These are phyloP conservation scores for Fusarium metavorans DNA, from an alignment of 2,329 filamentous ascomycete genomes.

Conservation along the genomic window DNA sequence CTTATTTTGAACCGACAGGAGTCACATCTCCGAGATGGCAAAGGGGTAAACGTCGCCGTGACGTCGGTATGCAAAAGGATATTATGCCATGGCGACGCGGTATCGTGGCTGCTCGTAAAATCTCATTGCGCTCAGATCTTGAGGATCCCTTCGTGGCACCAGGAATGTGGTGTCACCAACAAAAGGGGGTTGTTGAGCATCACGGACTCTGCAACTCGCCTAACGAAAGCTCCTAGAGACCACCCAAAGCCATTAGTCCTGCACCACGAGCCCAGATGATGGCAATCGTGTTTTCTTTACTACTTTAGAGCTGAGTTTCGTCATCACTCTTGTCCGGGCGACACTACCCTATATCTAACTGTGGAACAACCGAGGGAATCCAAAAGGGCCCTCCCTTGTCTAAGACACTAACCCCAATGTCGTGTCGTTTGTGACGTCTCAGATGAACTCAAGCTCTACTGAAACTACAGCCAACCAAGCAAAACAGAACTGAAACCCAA, in stretches of 20 bases:
- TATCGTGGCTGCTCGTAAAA: slow-evolving; percentile 37
- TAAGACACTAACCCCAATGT: slow-evolving; percentile 20
- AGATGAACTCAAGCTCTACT: slow-evolving; percentile 14
- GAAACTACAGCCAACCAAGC: slow-evolving; percentile 19
- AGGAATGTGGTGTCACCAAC: slow-evolving; percentile 35
- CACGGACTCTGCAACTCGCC: not conserved
- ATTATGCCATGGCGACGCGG: slow-evolving; percentile 16
- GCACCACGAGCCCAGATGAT: not conserved
- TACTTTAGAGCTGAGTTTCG: not conserved
- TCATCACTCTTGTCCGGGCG: not conserved
- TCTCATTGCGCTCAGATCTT: slow-evolving; percentile 14
- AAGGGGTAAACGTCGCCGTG: slow-evolving; percentile 10
- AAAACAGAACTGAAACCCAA: slow-evolving; percentile 43
- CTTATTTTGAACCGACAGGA: not conserved
- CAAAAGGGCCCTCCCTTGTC: slow-evolving; percentile 8
- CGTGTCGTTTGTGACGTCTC: slow-evolving; percentile 28
- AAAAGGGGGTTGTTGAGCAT: slow-evolving; percentile 19
- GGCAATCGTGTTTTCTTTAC: not conserved
- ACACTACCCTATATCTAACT: slow-evolving; percentile 32
- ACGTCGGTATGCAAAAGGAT: slow-evolving; percentile 27
- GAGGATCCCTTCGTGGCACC: slow-evolving; percentile 17
- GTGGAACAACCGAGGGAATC: not conserved
- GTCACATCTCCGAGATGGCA: not conserved
- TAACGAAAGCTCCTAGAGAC: not conserved
- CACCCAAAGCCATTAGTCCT: not conserved